Percentiles rank a stretch among this genome's conserved stretches.
phyloP scores from a whole-genome alignment of 116 monocot species.

The Posidonia oceanica region DNA sequence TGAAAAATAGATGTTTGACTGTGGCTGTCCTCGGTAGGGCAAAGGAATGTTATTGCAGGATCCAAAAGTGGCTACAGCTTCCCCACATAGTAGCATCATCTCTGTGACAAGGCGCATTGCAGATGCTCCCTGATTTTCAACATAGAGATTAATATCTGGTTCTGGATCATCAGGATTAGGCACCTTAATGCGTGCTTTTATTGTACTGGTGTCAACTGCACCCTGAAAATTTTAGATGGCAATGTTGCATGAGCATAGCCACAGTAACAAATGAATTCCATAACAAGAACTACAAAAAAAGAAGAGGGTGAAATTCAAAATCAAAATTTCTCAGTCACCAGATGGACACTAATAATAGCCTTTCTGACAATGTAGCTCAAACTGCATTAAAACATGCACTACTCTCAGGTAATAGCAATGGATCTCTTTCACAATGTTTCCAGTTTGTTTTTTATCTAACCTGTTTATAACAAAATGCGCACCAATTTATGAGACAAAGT shows the following conservation, averaged over 20 bases:
- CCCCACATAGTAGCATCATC: conserved; percentile 98
- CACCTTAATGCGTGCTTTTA: conserved; percentile 79
- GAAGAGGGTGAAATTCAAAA: no score
- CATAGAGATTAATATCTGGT: conserved; percentile 70
- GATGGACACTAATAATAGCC: no score
- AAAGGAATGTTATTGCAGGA: conserved; percentile 68
- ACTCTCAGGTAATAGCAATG: no score
- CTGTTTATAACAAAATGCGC: no score
- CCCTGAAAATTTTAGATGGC: conserved; percentile 44
- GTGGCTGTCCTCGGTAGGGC: conserved; percentile 93
- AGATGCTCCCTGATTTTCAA: conserved; percentile 65
- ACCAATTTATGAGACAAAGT: no score
- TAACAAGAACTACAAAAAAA: no score
- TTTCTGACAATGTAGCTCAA: no score
- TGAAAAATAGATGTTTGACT: conserved; percentile 61
- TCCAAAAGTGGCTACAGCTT: conserved; percentile 86
- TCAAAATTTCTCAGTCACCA: no score
- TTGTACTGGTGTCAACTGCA: conserved; percentile 67
- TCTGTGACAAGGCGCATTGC: conserved; percentile 94
- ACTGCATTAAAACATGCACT: no score
- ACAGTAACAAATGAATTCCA: not conserved
- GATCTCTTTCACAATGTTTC: no score
- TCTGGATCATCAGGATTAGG: conserved; percentile 72
- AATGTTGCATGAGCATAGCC: not conserved
- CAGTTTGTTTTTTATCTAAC: no score